These are phyloP conservation scores for Podila clonocystis DNA, from an alignment of 192 early-diverging fungal species.

Conservation along the genomic window DNA sequence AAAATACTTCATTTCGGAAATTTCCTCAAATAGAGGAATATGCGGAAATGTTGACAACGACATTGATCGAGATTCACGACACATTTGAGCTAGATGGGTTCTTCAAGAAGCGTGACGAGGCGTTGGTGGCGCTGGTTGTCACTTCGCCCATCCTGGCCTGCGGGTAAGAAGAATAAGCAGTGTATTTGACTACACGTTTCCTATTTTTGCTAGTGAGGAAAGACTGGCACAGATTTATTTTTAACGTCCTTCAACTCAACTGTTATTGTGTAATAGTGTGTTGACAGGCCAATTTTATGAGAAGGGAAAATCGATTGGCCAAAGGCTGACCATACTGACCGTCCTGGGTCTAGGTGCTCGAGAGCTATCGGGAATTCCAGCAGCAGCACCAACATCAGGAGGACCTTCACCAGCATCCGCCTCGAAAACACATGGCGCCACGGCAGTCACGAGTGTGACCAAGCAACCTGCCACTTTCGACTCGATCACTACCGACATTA, in stretches of 20 bases:
- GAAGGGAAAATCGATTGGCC: conserved; percentile 34
- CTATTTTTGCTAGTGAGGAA: not conserved
- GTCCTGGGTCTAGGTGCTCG: conserved; percentile 24
- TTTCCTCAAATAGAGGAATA: conserved; percentile 22
- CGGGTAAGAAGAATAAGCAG: conserved; percentile 5
- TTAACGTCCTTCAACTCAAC: not conserved
- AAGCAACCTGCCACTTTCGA: conserved; percentile 17
- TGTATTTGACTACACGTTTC: not conserved
- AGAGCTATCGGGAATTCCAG: conserved; percentile 26
- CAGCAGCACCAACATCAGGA: not conserved
- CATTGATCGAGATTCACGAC: conserved; percentile 11
- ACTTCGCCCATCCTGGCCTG: conserved; percentile 14
- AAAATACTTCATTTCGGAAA: not conserved
- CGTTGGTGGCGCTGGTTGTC: conserved; percentile 27
- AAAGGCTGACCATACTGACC: conserved; percentile 37
- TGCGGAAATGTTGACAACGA: conserved; percentile 17
- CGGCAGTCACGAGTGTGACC: not conserved
- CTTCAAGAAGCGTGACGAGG: conserved; percentile 19
- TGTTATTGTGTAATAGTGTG: conserved; percentile 7
- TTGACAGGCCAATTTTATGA: conserved; percentile 34
- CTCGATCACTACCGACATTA: conserved; percentile 17
- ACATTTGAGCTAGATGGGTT: conserved; percentile 24
- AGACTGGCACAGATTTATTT: not conserved
- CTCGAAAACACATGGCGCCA: not conserved
- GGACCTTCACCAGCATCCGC: not conserved